These are phyloP conservation scores for Clonostachys sp. DNA, from an alignment of 2,329 filamentous ascomycete genomes.

Conservation along the genomic window DNA sequence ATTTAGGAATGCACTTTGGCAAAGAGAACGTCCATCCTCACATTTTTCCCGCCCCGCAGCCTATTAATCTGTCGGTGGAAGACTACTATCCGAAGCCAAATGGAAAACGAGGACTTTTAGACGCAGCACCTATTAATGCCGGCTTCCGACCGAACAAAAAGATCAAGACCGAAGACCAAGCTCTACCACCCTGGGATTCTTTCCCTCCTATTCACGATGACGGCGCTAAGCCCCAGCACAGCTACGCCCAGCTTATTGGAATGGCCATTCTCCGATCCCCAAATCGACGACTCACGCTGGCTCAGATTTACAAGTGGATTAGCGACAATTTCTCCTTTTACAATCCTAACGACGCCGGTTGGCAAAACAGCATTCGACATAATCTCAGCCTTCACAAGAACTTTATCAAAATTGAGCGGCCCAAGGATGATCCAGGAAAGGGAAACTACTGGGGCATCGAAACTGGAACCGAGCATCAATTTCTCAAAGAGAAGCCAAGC, in stretches of 20 bases:
- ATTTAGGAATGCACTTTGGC: slow-evolving; percentile 15
- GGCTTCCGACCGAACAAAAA: slow-evolving; percentile 67
- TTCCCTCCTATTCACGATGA: slow-evolving; percentile 82
- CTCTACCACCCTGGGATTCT: neutral
- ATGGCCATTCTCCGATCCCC: slow-evolving; percentile 93
- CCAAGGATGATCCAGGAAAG: slow-evolving; percentile 96
- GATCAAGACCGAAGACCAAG: slow-evolving; percentile 61
- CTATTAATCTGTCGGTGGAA: slow-evolving; percentile 46
- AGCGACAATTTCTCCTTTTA: slow-evolving; percentile 93
- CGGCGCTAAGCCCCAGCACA: slow-evolving; percentile 83
- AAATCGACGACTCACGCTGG: slow-evolving; percentile 77
- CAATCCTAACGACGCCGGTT: slow-evolving; percentile 76
- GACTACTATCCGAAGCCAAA: slow-evolving; percentile 47
- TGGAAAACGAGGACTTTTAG: slow-evolving; percentile 61
- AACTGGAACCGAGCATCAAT: slow-evolving; percentile 82
- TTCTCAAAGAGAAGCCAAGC: slow-evolving; percentile 79
- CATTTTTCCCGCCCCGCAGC: slow-evolving; percentile 40
- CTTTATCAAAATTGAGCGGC: slow-evolving; percentile 91
- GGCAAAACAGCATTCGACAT: slow-evolving; percentile 99
- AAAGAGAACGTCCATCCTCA: slow-evolving; percentile 55
- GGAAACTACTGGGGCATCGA: slow-evolving; percentile 97
- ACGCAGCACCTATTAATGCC: slow-evolving; percentile 63
- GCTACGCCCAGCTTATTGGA: slow-evolving; percentile 91
- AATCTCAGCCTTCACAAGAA: slow-evolving; percentile 96
- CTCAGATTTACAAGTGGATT: slow-evolving; percentile 99